Evolutionary conservation across 2,329 filamentous ascomycete species (phyloP).

Genomic region (Aspergillus uvarum): DNA sequence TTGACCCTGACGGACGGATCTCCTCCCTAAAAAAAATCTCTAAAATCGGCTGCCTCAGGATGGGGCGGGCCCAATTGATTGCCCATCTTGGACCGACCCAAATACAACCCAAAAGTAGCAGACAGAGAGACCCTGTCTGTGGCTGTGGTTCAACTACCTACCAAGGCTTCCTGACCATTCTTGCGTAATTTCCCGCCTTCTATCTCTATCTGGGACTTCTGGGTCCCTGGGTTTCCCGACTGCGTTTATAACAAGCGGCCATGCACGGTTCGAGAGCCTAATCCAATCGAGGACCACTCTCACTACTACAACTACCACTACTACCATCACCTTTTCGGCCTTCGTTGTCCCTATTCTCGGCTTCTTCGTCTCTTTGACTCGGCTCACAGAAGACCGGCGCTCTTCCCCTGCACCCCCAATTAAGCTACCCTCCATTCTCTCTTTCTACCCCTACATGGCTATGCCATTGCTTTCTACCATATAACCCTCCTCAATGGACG

Average conservation of each 20-base stretch:
- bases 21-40: slow-evolving; percentile 1
- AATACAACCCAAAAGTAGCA: slow-evolving; percentile 4
- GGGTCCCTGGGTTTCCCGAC: slow-evolving; percentile 4
- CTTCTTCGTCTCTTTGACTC: slow-evolving; percentile 1
- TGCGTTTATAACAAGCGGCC: slow-evolving; percentile 10
- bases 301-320: neutral
- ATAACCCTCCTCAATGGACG: slow-evolving; percentile 38
- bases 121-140: slow-evolving; percentile 8
- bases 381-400: neutral
- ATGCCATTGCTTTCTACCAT: slow-evolving; percentile 27
- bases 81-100: slow-evolving; percentile 6
- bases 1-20: neutral
- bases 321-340: slow-evolving; percentile 1
- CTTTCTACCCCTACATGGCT: slow-evolving; percentile 11
- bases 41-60: slow-evolving; percentile 17
- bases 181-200: slow-evolving; percentile 9
- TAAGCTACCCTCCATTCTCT: neutral
- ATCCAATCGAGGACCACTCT: neutral
- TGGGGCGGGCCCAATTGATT: slow-evolving; percentile 18
- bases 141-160: slow-evolving; percentile 9
- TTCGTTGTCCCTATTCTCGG: slow-evolving; percentile 1
- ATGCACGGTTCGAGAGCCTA: neutral
- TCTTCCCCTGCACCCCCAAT: neutral
- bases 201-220: neutral
- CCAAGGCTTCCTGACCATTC: neutral